Percentiles rank a stretch among this genome's conserved stretches.
Conservation (phyloP, 2,329 filamentous ascomycete species). For the Parastagonospora nodorum region DNA sequence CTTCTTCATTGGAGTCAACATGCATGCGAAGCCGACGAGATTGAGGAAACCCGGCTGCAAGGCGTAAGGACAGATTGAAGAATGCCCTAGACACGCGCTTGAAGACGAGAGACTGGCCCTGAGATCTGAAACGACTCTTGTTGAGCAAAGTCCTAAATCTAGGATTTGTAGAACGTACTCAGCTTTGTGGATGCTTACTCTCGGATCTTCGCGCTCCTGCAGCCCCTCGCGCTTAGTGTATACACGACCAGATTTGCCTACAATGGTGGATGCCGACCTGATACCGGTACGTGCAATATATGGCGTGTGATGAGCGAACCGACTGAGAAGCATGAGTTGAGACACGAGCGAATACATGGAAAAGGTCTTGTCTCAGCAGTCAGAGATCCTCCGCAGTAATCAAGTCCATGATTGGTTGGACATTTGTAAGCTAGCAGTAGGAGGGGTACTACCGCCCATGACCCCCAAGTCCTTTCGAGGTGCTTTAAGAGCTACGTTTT, state of each 20-base stretch:
- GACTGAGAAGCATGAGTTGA: neutral
- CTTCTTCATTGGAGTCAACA: conserved; percentile 42
- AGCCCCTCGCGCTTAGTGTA: conserved; percentile 43
- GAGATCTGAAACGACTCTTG: conserved; percentile 28
- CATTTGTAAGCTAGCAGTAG: no score
- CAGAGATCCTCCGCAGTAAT: no score
- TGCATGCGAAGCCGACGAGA: conserved; percentile 45
- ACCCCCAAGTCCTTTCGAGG: neutral
- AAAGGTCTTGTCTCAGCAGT: neutral
- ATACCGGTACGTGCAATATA: conserved; percentile 24
- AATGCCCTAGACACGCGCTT: conserved; percentile 40
- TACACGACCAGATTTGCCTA: conserved; percentile 44
- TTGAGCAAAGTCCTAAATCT: conserved; percentile 5
- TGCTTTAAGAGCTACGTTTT: conserved; percentile 54
- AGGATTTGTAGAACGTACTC: conserved; percentile 33
- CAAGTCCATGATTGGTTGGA: no score
- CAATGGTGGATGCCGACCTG: conserved; percentile 42
- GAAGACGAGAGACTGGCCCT: conserved; percentile 37
- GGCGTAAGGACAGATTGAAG: conserved; percentile 39
- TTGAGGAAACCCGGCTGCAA: conserved; percentile 39
- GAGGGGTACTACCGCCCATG: no score
- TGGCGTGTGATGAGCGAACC: conserved; percentile 14
- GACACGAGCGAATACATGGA: neutral
- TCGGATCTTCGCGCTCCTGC: conserved; percentile 32
- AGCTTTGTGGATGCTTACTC: conserved; percentile 41